Evolutionary conservation across 2,329 filamentous ascomycete species (phyloP), one percentile per base, ranked within the genome.

Genomic region (Pestalotiopsis sp.): DNA sequence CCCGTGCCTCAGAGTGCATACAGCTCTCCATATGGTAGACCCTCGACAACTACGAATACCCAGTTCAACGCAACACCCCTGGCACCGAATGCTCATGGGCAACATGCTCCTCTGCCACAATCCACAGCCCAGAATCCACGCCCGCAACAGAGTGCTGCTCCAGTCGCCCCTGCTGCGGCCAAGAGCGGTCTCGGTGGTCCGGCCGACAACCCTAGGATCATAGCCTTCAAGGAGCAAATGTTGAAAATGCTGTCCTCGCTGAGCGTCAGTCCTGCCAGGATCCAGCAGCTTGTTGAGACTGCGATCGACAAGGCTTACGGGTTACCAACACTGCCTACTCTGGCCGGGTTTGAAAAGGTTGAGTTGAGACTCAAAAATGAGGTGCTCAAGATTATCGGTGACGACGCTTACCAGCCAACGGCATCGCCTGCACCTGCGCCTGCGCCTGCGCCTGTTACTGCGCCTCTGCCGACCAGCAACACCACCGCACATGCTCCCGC

Each of bases 1-100:
- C 72, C 65, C 38, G 69, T 68, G 20, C 44, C 71, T n/a, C 75
- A 77, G 55, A 74, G 73, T 65, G 76, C 75, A 1, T 78, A 77
- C 67, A 77, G 71, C 60, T 77, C 76, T 35, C 76, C 75, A 24
- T 78, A 78, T 61, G 75, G 75, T 11, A 73, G 76, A 66, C 75
- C 76, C 17, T 71, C 76, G 10, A 73, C 75, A 14, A 70, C 68
- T 39, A 40, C 71, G 17, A 75, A 72, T 58, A 66, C 71, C 17
- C 69, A 71, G 4, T 65, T 72, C 67, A 76, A 77, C 66, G 52
- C 71, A 22, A 75, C 75, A 52, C 67, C 65, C 17, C 65, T 65
- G 38, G 48, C 68, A 13, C 57, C 70, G 10, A 75, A 68, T 22
- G 39, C 70, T 17, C 75, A 73, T 64, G 38, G 68, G 30, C 60